Percentiles rank a stretch among this genome's conserved stretches.
These are phyloP conservation scores for Fusarium lateritium DNA, from an alignment of 2,329 filamentous ascomycete genomes.

Conservation along the genomic window DNA sequence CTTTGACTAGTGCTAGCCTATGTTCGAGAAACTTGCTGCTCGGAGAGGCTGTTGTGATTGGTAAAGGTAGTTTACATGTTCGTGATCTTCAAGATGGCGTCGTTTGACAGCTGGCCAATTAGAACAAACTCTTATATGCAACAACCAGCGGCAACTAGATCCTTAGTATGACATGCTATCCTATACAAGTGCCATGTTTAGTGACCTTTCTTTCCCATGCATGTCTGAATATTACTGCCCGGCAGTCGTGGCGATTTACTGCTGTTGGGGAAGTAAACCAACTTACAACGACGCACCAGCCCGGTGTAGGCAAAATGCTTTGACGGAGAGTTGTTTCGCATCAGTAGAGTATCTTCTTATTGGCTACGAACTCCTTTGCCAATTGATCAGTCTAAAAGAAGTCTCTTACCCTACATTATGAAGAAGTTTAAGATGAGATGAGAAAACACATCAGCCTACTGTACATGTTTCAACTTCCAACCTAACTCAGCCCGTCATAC, in stretches of 20 bases:
- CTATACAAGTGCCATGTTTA: rapidly evolving
- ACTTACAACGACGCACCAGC: not conserved
- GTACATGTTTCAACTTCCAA: no score
- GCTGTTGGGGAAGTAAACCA: not conserved
- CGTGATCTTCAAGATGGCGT: not conserved
- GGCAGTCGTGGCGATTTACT: not conserved
- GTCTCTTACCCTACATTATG: no score
- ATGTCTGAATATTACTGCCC: no score
- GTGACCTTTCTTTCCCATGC: no score
- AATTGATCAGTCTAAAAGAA: no score
- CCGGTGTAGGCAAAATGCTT: no score
- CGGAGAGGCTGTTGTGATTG: conserved; percentile 3
- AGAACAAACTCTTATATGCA: not conserved
- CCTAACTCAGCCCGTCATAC: no score
- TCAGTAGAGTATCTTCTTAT: no score
- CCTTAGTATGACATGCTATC: not conserved
- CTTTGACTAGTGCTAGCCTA: not conserved
- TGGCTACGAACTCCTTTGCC: no score
- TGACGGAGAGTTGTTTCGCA: no score
- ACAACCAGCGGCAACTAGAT: not conserved
- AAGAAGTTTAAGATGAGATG: no score
- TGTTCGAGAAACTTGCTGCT: not conserved
- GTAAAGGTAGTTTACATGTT: not conserved
- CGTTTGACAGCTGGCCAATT: conserved; percentile 4
- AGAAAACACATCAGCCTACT: no score